A percentile compares a stretch with the other conserved stretches of the same genome.
phyloP scores from a whole-genome alignment of 257 asterid species.

The Scutellaria minor region DNA sequence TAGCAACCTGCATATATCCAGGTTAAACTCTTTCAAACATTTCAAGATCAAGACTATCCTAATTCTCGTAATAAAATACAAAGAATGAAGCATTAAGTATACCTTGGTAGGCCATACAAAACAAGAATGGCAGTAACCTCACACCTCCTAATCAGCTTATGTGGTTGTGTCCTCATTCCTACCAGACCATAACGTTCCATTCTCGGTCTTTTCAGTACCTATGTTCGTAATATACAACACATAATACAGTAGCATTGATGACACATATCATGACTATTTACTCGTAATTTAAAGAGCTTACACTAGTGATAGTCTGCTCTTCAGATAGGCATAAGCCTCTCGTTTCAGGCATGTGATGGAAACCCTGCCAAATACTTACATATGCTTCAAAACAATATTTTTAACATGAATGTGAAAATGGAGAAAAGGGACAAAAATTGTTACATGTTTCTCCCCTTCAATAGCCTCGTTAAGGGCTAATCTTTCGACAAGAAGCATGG shows the following conservation, averaged over 20 bases:
- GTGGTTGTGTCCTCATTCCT: constrained; percentile 84
- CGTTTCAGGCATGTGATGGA: constrained; percentile 98
- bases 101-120: constrained; percentile 97
- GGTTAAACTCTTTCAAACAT: too few relatives aligned
- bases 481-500: constrained; percentile 97
- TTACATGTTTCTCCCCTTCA: constrained; percentile 95
- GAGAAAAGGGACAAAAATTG: not conserved
- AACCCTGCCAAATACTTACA: constrained; percentile 55
- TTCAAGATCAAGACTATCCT: not conserved
- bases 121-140: constrained; percentile 98
- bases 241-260: not conserved
- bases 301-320: constrained; percentile 95
- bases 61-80: not conserved
- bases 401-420: too few relatives aligned
- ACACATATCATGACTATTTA: too few relatives aligned
- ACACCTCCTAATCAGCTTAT: constrained; percentile 80
- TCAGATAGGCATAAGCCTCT: constrained; percentile 97
- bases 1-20: constrained; percentile 60
- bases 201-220: constrained; percentile 83
- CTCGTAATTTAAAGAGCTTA: constrained; percentile 40
- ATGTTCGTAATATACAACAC: constrained; percentile 7
- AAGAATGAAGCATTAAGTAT: not conserved
- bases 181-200: constrained; percentile 76
- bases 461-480: constrained; percentile 97
- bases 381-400: too few relatives aligned